These are phyloP conservation scores for Pistacia vera DNA, from an alignment of 345 rosid species.

Conservation along the genomic window DNA sequence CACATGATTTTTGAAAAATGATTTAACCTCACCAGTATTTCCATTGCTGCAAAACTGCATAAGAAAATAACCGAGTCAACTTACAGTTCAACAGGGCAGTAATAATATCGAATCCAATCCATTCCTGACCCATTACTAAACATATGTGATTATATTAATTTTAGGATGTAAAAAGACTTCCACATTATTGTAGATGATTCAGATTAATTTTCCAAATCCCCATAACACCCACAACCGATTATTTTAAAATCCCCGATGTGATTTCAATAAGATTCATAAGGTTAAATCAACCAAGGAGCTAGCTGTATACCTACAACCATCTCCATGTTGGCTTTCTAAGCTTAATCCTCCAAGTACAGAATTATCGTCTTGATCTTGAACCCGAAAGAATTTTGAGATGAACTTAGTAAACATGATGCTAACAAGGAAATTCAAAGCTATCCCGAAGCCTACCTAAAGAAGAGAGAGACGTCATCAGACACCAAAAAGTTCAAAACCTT, in stretches of 20 bases:
- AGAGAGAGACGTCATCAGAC: constrained; percentile 31
- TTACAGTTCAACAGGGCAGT: no score
- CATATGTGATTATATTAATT: background rate
- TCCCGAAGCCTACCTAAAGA: background rate
- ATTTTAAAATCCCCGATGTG: no score
- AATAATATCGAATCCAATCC: no score
- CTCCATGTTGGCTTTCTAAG: constrained; percentile 41
- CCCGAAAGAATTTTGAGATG: constrained; percentile 16
- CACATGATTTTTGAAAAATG: constrained; percentile 25
- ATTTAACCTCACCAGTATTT: constrained; percentile 47
- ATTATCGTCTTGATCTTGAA: constrained; percentile 32
- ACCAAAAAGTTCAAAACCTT: constrained; percentile 35
- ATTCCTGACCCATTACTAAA: constrained; percentile 26
- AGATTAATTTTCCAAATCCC: constrained; percentile 16
- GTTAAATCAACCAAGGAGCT: background rate
- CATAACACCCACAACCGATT: constrained; percentile 15
- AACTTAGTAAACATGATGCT: background rate
- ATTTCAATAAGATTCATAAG: no score
- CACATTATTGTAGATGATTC: background rate
- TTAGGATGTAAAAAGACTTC: background rate
- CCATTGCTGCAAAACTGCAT: constrained; percentile 44
- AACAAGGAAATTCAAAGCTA: background rate
- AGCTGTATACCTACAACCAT: constrained; percentile 40
- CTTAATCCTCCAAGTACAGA: constrained; percentile 33
- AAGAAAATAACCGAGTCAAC: background rate